Evolutionary conservation across 164 flowering plant genomes (phyloP), one percentile per base, ranked within the genome.

Genomic region (Vitis vinifera): DNA sequence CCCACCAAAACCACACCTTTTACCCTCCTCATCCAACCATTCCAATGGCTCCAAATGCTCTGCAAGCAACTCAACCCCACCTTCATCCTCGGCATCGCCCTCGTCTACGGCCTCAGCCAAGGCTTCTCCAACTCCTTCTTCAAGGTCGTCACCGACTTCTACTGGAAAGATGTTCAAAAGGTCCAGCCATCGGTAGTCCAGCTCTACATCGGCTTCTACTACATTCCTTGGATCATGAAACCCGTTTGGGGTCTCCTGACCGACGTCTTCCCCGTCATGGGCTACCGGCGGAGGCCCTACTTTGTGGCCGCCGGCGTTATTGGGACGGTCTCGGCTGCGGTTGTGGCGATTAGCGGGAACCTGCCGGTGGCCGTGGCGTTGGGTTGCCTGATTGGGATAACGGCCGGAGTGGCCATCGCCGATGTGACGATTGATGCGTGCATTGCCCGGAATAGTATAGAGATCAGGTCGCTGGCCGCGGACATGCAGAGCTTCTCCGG

Each of bases 111-210:
- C 30, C 72, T 91, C 68, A 78, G 81, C 76, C 94, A 88, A 58
- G 97, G 98, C 53, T 81, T 93, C 66, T 65, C 82, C 19, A 83
- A 85, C 2, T 87, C 89, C 6, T 77, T 77, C 70, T 86, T 84
- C 74, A 73, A 72, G 12, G 87, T 93, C 2, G 86, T 81, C 59
- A 60, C 90, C 7, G 93, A 93, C 30, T 93, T 79, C 73, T 91
- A 93, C 72, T 86, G 91, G 98, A 93, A 93, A 76, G 98, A 91
- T 61, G 89, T 86, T 23, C 97, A 88, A 65, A 81, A 75, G 61
- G 77, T 89, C 4, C 91, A 88, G 67, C 98, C 98, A 0, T 91
- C 97, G 0, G 67, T 72, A 2, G 93, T 83, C 2, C 98, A 93
- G 49, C 51, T 93, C 9, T 91, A 76, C 70, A 65, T 75, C 0